Evolutionary conservation across 208 protist species (phyloP), one percentile per base, ranked within the genome.

Genomic region (Vickermania ingenoplastis): DNA sequence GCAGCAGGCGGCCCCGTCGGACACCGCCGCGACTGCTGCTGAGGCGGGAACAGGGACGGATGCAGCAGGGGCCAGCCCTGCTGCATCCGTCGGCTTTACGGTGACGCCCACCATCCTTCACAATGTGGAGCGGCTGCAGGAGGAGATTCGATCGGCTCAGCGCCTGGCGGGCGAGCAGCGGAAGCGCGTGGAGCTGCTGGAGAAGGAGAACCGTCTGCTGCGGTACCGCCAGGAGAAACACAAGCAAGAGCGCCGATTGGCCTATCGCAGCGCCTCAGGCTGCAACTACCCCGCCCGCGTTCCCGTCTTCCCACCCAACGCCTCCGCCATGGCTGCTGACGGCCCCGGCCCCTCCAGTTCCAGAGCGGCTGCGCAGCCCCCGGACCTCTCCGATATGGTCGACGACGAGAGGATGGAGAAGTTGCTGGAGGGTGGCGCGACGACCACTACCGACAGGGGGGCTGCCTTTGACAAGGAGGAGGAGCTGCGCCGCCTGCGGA

Each of bases 401-500:
- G n/a, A n/a, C n/a, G n/a, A n/a, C n/a, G n/a, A n/a, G n/a, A n/a
- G n/a, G n/a, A n/a, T n/a, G n/a, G n/a, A n/a, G n/a, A n/a, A n/a
- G n/a, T n/a, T n/a, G n/a, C n/a, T n/a, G n/a, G n/a, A n/a, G n/a
- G n/a, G n/a, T n/a, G n/a, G n/a, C n/a, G n/a, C n/a, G n/a, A n/a
- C n/a, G n/a, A n/a, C n/a, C n/a, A n/a, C n/a, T n/a, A n/a, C 36
- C 7, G 36, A 45, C 11, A 45, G 7, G 11, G 36, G 17, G 7
- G 36, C 36, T 7, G 17, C 11, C 17, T 45, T 22, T 13, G 51
- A 23, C 17, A 82, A 82, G 60, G 68, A 78, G 50, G 60, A 63
- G 31, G 81, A 89, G 65, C 62, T 89, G 31, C 64, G 57, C 7
- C 71, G 81, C 7, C 70, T 89, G 24, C 81, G 81, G 21, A 50